Evolutionary conservation across 352 stramenopile genomes (phyloP).

Genomic region (Phytopythium litorale): DNA sequence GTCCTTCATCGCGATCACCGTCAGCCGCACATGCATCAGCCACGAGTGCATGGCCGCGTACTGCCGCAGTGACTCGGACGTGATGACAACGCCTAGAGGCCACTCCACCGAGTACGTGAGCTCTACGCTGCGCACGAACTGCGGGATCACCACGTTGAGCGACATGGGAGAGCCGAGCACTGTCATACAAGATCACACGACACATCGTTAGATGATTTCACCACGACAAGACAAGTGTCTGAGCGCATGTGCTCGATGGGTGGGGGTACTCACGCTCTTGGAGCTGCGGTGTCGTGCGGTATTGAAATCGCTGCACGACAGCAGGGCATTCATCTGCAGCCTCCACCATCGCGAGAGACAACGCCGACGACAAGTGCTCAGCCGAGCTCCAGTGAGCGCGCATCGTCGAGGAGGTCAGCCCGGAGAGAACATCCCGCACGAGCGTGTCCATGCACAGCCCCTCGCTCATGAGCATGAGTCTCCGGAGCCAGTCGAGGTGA

Average conservation of each 20-base stretch:
- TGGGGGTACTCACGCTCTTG: slow-evolving; percentile 28
- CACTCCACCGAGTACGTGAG: slow-evolving; percentile 43
- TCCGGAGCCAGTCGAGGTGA: slow-evolving; percentile 58
- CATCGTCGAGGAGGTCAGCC: slow-evolving; percentile 29
- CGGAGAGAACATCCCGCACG: slow-evolving; percentile 43
- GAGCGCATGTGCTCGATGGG: not conserved
- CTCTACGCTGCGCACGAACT: slow-evolving; percentile 40
- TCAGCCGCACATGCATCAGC: slow-evolving; percentile 41
- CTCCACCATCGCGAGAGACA: slow-evolving; percentile 61
- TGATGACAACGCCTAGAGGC: slow-evolving; percentile 48
- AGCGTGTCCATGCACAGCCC: slow-evolving; percentile 74
- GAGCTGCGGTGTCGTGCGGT: slow-evolving; percentile 30
- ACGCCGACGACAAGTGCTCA: slow-evolving; percentile 39
- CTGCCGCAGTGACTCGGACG: slow-evolving; percentile 18
- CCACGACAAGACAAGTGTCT: not conserved
- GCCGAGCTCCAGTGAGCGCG: slow-evolving; percentile 43
- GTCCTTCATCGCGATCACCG: slow-evolving; percentile 36
- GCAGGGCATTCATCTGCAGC: slow-evolving; percentile 17
- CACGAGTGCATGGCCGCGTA: slow-evolving; percentile 46
- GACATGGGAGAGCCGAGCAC: slow-evolving; percentile 8
- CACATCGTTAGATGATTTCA: not conserved
- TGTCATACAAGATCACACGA: not conserved
- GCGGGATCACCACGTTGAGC: slow-evolving; percentile 22
- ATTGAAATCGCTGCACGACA: slow-evolving; percentile 41
- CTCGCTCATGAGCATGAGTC: slow-evolving; percentile 70